Evolutionary conservation across 1,284 basidiomycete genomes (phyloP).

Genomic region (Anthracocystis walkeri): DNA sequence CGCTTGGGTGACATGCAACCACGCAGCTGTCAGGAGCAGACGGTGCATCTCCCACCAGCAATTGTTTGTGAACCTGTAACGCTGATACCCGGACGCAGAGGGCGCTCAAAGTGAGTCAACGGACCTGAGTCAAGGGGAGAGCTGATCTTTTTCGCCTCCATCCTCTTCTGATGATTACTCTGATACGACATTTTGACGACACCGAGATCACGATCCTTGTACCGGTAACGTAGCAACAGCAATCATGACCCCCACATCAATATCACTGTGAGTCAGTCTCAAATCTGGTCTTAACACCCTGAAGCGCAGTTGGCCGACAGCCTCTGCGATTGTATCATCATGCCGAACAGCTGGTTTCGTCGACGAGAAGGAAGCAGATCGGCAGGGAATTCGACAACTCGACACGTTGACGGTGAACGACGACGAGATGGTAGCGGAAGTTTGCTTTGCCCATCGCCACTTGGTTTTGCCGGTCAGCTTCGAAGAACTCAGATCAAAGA

Average conservation of each 20-base stretch:
- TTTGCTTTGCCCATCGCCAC: neutral
- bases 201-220: neutral
- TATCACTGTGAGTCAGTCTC: neutral
- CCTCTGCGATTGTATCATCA: neutral
- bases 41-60: neutral
- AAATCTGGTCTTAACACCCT: neutral
- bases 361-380: neutral
- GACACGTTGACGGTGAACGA: neutral
- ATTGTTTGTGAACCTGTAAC: neutral
- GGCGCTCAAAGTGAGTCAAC: neutral
- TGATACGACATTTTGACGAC: slow-evolving; percentile 4
- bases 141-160: neutral
- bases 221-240: neutral
- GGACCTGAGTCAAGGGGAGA: neutral
- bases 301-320: neutral
- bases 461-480: neutral
- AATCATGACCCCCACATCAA: neutral
- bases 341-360: slow-evolving; percentile 12
- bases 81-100: neutral
- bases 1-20: neutral
- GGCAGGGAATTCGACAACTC: neutral
- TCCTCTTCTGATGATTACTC: neutral
- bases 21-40: slow-evolving; percentile 15
- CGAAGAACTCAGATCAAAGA: neutral
- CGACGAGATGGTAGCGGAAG: neutral